These are phyloP conservation scores for Tricholoma saponaceum DNA, from an alignment of 768 basidiomycete genomes.

Conservation along the genomic window DNA sequence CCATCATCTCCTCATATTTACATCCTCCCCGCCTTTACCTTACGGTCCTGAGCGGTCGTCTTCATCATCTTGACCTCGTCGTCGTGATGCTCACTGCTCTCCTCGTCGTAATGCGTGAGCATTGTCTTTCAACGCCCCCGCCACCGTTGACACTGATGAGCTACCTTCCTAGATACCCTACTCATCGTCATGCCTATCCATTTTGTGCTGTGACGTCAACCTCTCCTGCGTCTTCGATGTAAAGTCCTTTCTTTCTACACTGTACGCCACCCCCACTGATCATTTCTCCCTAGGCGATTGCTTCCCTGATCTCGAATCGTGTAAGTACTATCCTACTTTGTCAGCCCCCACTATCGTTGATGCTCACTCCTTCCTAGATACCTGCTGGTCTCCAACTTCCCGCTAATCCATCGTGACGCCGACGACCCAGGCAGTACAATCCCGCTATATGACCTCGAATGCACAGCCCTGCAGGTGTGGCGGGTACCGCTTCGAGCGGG, in stretches of 20 bases:
- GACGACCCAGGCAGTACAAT: neutral
- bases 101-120: neutral
- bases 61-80: neutral
- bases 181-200: neutral
- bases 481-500: slow-evolving; percentile 2
- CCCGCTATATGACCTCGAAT: neutral
- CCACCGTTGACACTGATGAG: neutral
- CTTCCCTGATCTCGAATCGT: neutral
- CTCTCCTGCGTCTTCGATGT: too few species aligned
- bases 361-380: neutral
- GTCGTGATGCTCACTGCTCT: neutral
- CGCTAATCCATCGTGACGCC: neutral
- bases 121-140: neutral
- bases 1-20: neutral
- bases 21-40: neutral
- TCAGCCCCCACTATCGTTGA: neutral
- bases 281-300: neutral
- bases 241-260: neutral
- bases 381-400: too few species aligned
- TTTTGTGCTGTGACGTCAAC: neutral
- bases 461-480: slow-evolving; percentile 1
- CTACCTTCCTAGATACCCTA: neutral
- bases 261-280: neutral
- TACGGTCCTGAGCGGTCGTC: neutral
- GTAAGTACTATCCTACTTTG: neutral